Evolutionary conservation across 352 stramenopile species (phyloP).

Genomic region (Pythium grandisporangium): DNA sequence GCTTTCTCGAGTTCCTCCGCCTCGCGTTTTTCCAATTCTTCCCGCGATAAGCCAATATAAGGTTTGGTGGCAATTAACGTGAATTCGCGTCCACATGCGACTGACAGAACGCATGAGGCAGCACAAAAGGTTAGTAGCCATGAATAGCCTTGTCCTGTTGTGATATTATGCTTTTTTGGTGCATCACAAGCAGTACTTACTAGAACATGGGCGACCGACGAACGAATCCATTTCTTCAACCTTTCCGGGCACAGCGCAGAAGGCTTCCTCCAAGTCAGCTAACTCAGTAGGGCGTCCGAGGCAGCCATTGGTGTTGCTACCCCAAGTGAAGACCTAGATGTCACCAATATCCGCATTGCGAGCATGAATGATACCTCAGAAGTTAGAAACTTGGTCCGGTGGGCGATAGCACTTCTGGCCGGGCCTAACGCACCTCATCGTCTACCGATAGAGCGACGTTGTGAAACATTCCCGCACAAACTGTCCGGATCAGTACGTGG

Average conservation of each 20-base stretch:
- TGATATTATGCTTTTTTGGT: not conserved
- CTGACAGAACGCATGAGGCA: too few relatives aligned
- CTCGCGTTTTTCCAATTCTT: conserved; percentile 44
- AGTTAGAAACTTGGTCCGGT: too few relatives aligned
- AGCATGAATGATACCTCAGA: too few relatives aligned
- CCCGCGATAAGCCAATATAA: conserved; percentile 78
- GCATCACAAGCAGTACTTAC: conserved; percentile 16
- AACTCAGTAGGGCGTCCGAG: conserved; percentile 74
- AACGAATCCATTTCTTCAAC: conserved; percentile 67
- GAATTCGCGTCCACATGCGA: conserved; percentile 88
- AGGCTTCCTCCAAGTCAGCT: conserved; percentile 59
- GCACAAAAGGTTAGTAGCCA: not conserved
- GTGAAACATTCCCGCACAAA: conserved; percentile 87
- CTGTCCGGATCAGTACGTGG: conserved; percentile 77
- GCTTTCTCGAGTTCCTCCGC: conserved; percentile 26
- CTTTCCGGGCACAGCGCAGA: conserved; percentile 67
- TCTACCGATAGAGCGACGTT: conserved; percentile 88
- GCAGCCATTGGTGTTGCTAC: conserved; percentile 87
- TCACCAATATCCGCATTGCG: not conserved
- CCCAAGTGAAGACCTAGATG: conserved; percentile 88
- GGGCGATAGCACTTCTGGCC: too few relatives aligned
- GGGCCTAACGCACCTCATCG: conserved; percentile 69
- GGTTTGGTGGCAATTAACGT: conserved; percentile 89
- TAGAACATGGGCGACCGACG: conserved; percentile 59
- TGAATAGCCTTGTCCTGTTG: too few relatives aligned